phyloP scores from a whole-genome alignment of 768 basidiomycete genomes.

The Boletus speciosus region DNA sequence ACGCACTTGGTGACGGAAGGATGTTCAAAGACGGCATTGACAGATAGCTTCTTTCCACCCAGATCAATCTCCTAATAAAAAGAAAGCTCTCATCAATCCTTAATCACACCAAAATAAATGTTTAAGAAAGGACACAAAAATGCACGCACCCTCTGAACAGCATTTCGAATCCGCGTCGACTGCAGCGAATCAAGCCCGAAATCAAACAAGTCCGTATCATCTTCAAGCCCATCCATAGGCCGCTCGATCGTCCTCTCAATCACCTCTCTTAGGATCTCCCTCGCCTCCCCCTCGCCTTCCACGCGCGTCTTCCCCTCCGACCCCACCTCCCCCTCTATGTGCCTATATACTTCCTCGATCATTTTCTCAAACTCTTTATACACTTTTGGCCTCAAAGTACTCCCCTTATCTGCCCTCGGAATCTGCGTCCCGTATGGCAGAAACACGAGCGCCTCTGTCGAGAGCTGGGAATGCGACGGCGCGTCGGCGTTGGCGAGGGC shows the following conservation, averaged over 20 bases:
- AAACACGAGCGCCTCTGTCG: slow-evolving; percentile 48
- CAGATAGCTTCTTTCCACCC: slow-evolving; percentile 19
- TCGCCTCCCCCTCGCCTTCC: slow-evolving; percentile 10
- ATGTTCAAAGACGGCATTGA: slow-evolving; percentile 47
- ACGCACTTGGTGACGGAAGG: slow-evolving; percentile 41
- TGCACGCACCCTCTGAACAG: slow-evolving; percentile 36
- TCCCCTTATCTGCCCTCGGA: slow-evolving; percentile 51
- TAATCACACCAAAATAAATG: slow-evolving; percentile 14
- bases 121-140: slow-evolving; percentile 15
- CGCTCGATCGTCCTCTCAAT: slow-evolving; percentile 23
- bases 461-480: slow-evolving; percentile 50
- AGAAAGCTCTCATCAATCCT: not conserved
- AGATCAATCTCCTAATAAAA: slow-evolving; percentile 17
- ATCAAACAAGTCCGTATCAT: slow-evolving; percentile 40
- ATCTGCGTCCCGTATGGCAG: slow-evolving; percentile 46
- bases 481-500: slow-evolving; percentile 49
- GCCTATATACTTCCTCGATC: slow-evolving; percentile 40
- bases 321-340: slow-evolving; percentile 41
- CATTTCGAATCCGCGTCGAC: slow-evolving; percentile 49
- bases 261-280: slow-evolving; percentile 7
- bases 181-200: slow-evolving; percentile 56
- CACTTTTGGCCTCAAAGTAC: slow-evolving; percentile 45
- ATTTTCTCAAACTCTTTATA: slow-evolving; percentile 48
- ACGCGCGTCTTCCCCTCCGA: slow-evolving; percentile 18
- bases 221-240: slow-evolving; percentile 12